Conservation (phyloP, 768 basidiomycete genomes). For the Panus rudis region DNA sequence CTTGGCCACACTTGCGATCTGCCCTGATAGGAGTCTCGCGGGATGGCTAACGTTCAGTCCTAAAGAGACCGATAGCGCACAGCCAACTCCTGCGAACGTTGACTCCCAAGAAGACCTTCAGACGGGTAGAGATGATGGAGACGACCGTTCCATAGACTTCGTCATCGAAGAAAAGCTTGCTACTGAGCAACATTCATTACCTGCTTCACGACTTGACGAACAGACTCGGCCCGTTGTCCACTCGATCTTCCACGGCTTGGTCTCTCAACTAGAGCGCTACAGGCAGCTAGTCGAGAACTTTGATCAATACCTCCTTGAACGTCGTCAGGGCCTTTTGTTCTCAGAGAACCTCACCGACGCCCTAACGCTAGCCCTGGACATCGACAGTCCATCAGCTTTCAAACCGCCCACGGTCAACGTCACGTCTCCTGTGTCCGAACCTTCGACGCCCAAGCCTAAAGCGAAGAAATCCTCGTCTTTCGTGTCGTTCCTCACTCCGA, state of each 20-base stretch:
- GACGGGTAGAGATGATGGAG: constrained; percentile 45
- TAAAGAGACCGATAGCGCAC: constrained; percentile 28
- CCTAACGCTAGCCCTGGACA: constrained; percentile 63
- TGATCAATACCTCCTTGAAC: constrained; percentile 77
- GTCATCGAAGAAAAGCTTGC: constrained; percentile 58
- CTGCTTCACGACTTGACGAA: constrained; percentile 65
- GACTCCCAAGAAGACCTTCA: constrained; percentile 14
- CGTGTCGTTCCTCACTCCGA: constrained; percentile 75
- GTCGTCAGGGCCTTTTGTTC: constrained; percentile 84
- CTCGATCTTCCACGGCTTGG: constrained; percentile 72
- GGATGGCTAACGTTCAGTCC: constrained; percentile 80
- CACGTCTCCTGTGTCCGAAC: constrained; percentile 20
- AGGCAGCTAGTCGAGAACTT: constrained; percentile 70
- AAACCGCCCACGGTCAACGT: constrained; percentile 13
- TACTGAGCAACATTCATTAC: constrained; percentile 49
- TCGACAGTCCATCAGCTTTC: constrained; percentile 30
- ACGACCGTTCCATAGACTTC: constrained; percentile 80
- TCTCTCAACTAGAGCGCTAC: constrained; percentile 76
- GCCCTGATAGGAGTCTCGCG: constrained; percentile 77
- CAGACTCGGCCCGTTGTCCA: constrained; percentile 73
- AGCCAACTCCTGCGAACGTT: constrained; percentile 2
- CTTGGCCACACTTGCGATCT: constrained; percentile 72
- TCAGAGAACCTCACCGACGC: constrained; percentile 91
- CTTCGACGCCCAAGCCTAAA: constrained; percentile 36
- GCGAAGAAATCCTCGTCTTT: constrained; percentile 51